phyloP scores from a whole-genome alignment of 306 rosid genomes.

The Macrotyloma uniflorum region DNA sequence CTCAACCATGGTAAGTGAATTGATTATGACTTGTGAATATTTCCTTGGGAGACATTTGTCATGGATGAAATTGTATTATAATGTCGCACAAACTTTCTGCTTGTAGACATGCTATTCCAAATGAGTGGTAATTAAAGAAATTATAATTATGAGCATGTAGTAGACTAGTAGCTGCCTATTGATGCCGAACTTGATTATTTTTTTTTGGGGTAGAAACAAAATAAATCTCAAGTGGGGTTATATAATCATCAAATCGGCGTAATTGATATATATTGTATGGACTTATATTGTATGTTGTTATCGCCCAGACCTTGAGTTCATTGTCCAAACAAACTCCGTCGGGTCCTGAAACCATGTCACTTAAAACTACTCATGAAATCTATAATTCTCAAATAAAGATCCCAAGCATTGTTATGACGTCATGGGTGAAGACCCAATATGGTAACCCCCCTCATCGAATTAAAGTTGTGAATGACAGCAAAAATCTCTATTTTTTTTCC shows the following conservation, averaged over 20 bases:
- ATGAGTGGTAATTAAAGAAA: constrained; percentile 24
- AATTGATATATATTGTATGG: no score
- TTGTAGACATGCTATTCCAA: constrained; percentile 32
- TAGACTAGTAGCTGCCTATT: neutral
- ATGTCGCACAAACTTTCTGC: constrained; percentile 46
- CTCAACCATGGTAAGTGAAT: constrained; percentile 49
- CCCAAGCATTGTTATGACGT: neutral
- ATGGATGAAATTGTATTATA: constrained; percentile 45
- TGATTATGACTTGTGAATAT: constrained; percentile 61
- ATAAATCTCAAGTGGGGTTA: neutral
- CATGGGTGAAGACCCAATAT: neutral
- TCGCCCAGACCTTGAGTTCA: neutral
- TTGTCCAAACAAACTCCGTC: neutral
- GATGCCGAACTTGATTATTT: neutral
- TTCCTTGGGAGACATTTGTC: constrained; percentile 53
- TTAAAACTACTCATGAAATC: neutral
- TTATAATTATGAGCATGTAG: constrained; percentile 16
- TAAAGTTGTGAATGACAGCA: neutral
- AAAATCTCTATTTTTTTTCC: neutral
- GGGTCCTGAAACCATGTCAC: neutral
- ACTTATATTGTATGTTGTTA: neutral
- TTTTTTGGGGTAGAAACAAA: neutral
- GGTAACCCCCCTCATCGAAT: neutral
- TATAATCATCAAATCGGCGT: neutral
- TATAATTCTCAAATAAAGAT: neutral